phyloP scores from a whole-genome alignment of 1,139 yeast species.

The Geotrichum carabidarum region DNA sequence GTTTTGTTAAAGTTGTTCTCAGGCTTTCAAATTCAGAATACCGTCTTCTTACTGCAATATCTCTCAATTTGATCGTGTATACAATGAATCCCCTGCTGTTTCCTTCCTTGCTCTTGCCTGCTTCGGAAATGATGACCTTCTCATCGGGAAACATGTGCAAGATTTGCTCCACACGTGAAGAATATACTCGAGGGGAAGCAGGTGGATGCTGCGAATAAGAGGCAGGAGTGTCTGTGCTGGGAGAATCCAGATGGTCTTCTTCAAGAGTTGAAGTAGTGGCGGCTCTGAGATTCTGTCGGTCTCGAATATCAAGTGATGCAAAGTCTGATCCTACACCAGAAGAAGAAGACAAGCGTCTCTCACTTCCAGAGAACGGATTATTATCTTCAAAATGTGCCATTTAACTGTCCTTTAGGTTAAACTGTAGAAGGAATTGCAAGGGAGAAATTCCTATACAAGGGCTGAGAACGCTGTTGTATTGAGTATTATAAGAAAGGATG shows the following conservation, averaged over 20 bases:
- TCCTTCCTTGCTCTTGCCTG: slow-evolving; percentile 74
- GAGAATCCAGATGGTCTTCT: background rate
- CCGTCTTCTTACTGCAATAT: slow-evolving; percentile 65
- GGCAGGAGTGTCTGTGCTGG: background rate
- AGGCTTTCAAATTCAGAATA: slow-evolving; percentile 89
- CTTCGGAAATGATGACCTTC: slow-evolving; percentile 59
- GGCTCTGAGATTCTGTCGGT: background rate
- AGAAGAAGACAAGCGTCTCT: slow-evolving; percentile 23
- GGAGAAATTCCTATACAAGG: too few species aligned
- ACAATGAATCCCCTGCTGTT: slow-evolving; percentile 68
- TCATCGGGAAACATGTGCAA: slow-evolving; percentile 37
- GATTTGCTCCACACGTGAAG: slow-evolving; percentile 39
- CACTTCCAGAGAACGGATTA: slow-evolving; percentile 42
- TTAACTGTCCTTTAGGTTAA: background rate
- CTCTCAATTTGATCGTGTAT: slow-evolving; percentile 65
- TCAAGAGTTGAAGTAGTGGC: background rate
- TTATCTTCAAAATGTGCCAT: slow-evolving; percentile 44
- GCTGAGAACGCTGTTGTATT: too few species aligned
- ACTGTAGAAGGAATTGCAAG: too few species aligned
- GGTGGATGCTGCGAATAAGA: slow-evolving; percentile 10
- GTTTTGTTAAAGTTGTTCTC: slow-evolving; percentile 59
- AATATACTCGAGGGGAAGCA: slow-evolving; percentile 23
- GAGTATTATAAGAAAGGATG: too few species aligned
- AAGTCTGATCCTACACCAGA: slow-evolving; percentile 18
- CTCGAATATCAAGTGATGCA: slow-evolving; percentile 14